phyloP scores from a whole-genome alignment of 306 rosid species.

The Calophaca sinica region DNA sequence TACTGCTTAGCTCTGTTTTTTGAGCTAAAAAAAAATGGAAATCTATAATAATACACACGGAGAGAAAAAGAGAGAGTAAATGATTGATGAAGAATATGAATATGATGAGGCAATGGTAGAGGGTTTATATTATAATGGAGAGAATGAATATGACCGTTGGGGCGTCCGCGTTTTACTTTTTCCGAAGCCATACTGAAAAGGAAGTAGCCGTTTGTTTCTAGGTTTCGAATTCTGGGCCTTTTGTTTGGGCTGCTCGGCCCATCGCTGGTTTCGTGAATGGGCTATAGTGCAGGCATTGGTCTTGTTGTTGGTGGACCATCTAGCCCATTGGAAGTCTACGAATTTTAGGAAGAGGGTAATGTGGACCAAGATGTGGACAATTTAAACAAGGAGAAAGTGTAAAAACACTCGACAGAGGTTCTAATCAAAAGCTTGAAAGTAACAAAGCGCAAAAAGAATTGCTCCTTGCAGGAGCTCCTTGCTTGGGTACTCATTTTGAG shows the following conservation, averaged over 20 bases:
- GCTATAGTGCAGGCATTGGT: background rate
- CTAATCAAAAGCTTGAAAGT: too few relatives aligned
- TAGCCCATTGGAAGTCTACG: too few relatives aligned
- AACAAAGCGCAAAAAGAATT: too few relatives aligned
- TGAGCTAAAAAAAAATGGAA: too few relatives aligned
- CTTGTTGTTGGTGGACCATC: too few relatives aligned
- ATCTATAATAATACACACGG: background rate
- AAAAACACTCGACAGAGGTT: too few relatives aligned
- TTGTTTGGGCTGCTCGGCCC: slow-evolving; percentile 38
- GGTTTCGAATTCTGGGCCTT: background rate
- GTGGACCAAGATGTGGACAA: too few relatives aligned
- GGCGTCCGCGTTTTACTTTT: slow-evolving; percentile 46
- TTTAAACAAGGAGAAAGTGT: too few relatives aligned
- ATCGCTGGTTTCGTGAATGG: background rate
- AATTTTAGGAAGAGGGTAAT: too few relatives aligned
- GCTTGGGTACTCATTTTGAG: too few relatives aligned
- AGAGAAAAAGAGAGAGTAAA: background rate
- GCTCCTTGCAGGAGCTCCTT: too few relatives aligned
- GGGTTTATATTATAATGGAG: slow-evolving; percentile 50
- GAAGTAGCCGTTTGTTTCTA: slow-evolving; percentile 72
- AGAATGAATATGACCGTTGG: slow-evolving; percentile 77
- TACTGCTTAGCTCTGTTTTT: too few relatives aligned
- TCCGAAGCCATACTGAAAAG: background rate
- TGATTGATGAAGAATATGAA: background rate
- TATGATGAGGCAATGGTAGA: background rate